phyloP scores from a whole-genome alignment of 768 basidiomycete species.

The Lentinus tigrinus region DNA sequence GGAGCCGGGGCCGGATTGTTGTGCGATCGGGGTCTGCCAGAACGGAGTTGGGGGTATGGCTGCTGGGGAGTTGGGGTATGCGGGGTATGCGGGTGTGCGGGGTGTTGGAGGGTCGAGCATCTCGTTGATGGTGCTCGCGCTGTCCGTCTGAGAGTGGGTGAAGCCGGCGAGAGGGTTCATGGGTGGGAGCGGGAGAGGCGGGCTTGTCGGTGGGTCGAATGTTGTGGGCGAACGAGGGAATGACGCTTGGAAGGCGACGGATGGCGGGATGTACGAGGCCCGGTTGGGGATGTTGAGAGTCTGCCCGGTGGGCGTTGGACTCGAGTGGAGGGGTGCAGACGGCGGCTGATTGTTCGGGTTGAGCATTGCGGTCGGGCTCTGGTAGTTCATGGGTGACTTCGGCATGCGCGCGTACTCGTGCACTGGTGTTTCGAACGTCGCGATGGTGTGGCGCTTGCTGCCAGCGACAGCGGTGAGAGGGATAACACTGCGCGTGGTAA shows the following conservation, averaged over 20 bases:
- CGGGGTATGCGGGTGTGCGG: slow-evolving; percentile 55
- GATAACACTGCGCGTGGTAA: slow-evolving; percentile 35
- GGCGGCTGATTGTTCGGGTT: slow-evolving; percentile 28
- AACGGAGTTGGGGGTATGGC: slow-evolving; percentile 48
- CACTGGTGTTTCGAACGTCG: slow-evolving; percentile 32
- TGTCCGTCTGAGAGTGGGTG: slow-evolving; percentile 17
- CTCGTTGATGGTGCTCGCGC: slow-evolving; percentile 15
- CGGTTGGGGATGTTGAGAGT: slow-evolving; percentile 10
- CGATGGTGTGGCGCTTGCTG: slow-evolving; percentile 56
- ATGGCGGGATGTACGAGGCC: slow-evolving; percentile 33
- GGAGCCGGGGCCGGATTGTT: slow-evolving; percentile 43
- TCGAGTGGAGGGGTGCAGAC: slow-evolving; percentile 12
- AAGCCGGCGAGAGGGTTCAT: slow-evolving; percentile 1
- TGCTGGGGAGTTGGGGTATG: slow-evolving; percentile 64
- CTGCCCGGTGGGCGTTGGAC: slow-evolving; percentile 17
- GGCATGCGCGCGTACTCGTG: slow-evolving; percentile 26
- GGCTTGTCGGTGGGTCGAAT: slow-evolving; percentile 38
- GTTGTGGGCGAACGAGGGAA: slow-evolving; percentile 50
- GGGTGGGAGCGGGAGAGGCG: slow-evolving; percentile 32
- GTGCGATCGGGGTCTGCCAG: slow-evolving; percentile 54
- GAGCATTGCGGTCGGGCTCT: slow-evolving; percentile 28
- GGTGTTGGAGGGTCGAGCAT: slow-evolving; percentile 29
- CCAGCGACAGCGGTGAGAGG: slow-evolving; percentile 42
- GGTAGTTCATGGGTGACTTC: slow-evolving; percentile 29
- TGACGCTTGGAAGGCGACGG: slow-evolving; percentile 34